Base-by-base conservation (phyloP, 352 stramenopile species). In the Phytophthora chlamydospora region DNA sequence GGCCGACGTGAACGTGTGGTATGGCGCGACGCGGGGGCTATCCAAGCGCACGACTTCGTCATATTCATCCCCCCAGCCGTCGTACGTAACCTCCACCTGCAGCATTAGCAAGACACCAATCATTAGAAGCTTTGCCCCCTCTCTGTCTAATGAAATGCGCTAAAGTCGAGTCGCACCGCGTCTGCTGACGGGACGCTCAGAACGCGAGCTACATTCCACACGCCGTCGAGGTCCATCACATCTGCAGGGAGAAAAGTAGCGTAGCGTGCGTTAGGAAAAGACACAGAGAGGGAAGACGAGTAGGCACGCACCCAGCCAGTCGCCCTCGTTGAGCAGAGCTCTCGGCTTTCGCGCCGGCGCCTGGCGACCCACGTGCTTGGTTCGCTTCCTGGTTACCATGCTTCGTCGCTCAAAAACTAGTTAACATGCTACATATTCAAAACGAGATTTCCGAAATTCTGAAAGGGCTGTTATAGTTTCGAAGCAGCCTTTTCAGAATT, bases 1-100 rank as follows among this genome's bases (percentile, higher is more conserved):
- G 7, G 68, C 58, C 80, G 73, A 91, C 43, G 85, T 93, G 53
- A 85, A 93, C 31, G 82, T 90, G 49, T 93, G 76, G 59, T 82
- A 91, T 7, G 85, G 85, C 8, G 82, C 85, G 14, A 91, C 75
- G 12, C 83, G 78, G 31, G 76, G 57, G 56, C 77, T 81, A 53
- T 89, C 68, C 17, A 91, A 44, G 8, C 33, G 42, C 29, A 91
- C 68, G 27, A 89, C 60, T 43, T 93, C 84, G 54, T 91, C 73
- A 49, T 78, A 91, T 31, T 78, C 66, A 0, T 58, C 4, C 0
- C 56, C 54, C 84, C 84, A 93, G 4, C 84, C 84, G 27, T 93
- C 84, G 54, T 91, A 93, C 12, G 65, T 74, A 24, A 93, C 70
- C 43, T 88, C 72, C 6, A 90, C 75, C 79, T 90, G n/a, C 7